A percentile compares a stretch with the other conserved stretches of the same genome.
These are phyloP conservation scores for Mucor indicus DNA, from an alignment of 371 early-diverging fungal genomes.

Conservation along the genomic window DNA sequence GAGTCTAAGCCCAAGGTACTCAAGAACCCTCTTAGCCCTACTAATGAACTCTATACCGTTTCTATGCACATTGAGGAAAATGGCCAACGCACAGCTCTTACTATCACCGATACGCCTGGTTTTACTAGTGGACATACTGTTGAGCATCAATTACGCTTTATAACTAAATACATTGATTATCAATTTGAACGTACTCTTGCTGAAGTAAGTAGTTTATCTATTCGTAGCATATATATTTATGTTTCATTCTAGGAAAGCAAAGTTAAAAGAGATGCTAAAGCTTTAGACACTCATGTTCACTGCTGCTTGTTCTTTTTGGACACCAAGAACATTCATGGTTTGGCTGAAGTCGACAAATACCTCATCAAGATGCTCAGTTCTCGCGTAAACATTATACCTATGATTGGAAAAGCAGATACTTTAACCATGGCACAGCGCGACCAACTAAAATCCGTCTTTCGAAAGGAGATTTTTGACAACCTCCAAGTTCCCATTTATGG, in stretches of 20 bases:
- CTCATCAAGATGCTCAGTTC: constrained; percentile 79
- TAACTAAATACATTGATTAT: constrained; percentile 62
- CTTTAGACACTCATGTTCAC: constrained; percentile 89
- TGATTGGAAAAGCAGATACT: constrained; percentile 96
- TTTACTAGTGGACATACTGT: constrained; percentile 40
- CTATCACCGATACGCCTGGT: constrained; percentile 84
- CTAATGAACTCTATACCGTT: constrained; percentile 47
- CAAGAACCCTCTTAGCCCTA: constrained; percentile 26
- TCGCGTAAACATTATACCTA: constrained; percentile 92
- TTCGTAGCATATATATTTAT: too few species aligned
- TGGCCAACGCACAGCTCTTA: constrained; percentile 72
- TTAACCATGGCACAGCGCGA: constrained; percentile 84
- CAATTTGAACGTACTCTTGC: constrained; percentile 72
- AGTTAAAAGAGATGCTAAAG: constrained; percentile 68
- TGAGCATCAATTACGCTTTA: constrained; percentile 49
- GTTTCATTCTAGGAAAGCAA: constrained; percentile 17
- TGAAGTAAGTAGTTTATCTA: constrained; percentile 53
- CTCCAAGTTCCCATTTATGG: constrained; percentile 65
- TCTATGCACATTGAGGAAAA: constrained; percentile 74
- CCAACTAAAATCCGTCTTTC: constrained; percentile 70
- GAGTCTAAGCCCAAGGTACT: constrained; percentile 27
- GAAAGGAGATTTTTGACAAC: constrained; percentile 53
- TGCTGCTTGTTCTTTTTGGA: constrained; percentile 93
- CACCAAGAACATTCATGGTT: constrained; percentile 49
- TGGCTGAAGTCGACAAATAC: constrained; percentile 82